These are phyloP conservation scores for Trichosporon asahii DNA, from an alignment of 1,284 basidiomycete genomes.

Conservation along the genomic window DNA sequence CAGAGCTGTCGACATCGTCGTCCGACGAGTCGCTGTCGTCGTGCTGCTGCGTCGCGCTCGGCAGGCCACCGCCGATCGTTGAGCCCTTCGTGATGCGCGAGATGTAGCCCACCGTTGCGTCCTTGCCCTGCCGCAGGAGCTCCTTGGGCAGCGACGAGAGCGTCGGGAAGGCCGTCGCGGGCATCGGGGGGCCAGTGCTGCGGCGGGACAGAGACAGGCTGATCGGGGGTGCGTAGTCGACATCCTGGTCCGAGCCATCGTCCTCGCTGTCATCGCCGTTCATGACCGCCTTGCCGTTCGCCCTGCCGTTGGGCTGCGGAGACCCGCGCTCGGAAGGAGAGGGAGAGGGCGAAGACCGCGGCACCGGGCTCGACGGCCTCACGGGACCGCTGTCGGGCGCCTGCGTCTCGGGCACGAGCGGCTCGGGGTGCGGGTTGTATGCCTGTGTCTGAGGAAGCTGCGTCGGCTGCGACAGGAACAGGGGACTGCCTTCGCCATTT, in stretches of 20 bases:
- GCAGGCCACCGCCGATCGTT: neutral
- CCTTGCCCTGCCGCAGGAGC: slow-evolving; percentile 14
- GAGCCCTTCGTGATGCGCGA: slow-evolving; percentile 3
- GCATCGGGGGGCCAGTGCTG: neutral
- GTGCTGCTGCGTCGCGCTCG: neutral
- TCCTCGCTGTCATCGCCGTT: slow-evolving; percentile 13
- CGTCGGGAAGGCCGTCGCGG: slow-evolving; percentile 23
- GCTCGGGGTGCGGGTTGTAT: slow-evolving; percentile 26
- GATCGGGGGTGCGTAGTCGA: neutral
- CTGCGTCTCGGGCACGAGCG: slow-evolving; percentile 27
- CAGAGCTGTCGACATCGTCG: slow-evolving; percentile 4
- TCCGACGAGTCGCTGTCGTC: neutral
- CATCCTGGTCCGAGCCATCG: neutral
- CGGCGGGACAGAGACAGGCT: neutral
- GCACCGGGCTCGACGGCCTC: slow-evolving; percentile 5
- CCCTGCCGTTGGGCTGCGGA: slow-evolving; percentile 3
- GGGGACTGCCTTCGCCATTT: slow-evolving; percentile 15
- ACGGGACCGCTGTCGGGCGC: slow-evolving; percentile 8
- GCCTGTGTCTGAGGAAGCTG: slow-evolving; percentile 33
- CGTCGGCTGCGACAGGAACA: slow-evolving; percentile 35
- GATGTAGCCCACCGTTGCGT: slow-evolving; percentile 11
- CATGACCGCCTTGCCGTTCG: neutral
- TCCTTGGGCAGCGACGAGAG: slow-evolving; percentile 20
- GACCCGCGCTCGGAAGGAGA: neutral
- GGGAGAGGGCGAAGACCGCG: neutral